Evolutionary conservation across 768 basidiomycete species (phyloP).

Genomic region (Aureoboletus auriporus): DNA sequence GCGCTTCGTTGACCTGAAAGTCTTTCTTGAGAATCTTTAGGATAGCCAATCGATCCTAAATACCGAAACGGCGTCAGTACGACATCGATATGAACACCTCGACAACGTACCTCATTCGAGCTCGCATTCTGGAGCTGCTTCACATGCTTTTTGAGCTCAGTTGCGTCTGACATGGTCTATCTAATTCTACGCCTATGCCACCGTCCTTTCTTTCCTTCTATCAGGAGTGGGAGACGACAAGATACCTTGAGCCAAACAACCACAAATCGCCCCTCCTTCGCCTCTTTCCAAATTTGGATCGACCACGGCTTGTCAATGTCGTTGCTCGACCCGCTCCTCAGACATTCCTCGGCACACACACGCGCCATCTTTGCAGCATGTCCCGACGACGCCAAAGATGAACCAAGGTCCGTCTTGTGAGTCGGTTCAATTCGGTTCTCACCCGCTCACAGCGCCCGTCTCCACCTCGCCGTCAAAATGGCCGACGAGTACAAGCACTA

Average conservation of each 20-base stretch:
- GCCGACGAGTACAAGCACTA: slow-evolving; percentile 86
- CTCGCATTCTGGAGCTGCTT: slow-evolving; percentile 70
- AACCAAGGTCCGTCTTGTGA: slow-evolving; percentile 55
- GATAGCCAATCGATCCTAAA: slow-evolving; percentile 60
- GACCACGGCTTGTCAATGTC: too few relatives aligned
- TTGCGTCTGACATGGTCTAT: slow-evolving; percentile 31
- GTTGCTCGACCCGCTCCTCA: too few relatives aligned
- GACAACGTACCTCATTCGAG: slow-evolving; percentile 50
- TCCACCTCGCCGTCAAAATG: slow-evolving; percentile 81
- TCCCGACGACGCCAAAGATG: slow-evolving; percentile 61
- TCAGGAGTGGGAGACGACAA: background rate
- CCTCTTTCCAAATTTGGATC: too few relatives aligned
- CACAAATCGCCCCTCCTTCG: slow-evolving; percentile 4
- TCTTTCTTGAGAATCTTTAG: slow-evolving; percentile 62
- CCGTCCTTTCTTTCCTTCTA: too few relatives aligned
- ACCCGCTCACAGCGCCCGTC: slow-evolving; percentile 41
- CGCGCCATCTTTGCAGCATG: slow-evolving; percentile 65
- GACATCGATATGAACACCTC: slow-evolving; percentile 20
- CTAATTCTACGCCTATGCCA: slow-evolving; percentile 12
- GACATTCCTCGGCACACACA: slow-evolving; percentile 39
- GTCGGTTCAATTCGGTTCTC: accelerated
- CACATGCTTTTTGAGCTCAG: slow-evolving; percentile 75
- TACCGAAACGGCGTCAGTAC: too few relatives aligned
- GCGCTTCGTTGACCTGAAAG: slow-evolving; percentile 63
- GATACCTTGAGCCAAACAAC: slow-evolving; percentile 12